Base-by-base conservation (phyloP, 2,329 filamentous ascomycete genomes). In the Cercospora sp. region DNA sequence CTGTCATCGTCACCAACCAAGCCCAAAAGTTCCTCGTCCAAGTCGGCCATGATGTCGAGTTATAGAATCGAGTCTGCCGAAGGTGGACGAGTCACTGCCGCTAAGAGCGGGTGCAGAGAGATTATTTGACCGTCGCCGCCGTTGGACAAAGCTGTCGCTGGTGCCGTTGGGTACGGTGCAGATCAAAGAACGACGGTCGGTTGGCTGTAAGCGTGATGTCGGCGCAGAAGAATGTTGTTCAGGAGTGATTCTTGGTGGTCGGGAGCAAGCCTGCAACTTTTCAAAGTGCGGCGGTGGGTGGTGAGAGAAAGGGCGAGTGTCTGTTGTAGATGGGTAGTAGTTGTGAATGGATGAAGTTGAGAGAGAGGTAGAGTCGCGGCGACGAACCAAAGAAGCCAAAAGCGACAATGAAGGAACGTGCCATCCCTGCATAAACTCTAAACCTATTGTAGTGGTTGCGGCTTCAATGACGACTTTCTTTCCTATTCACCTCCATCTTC, bases 11-110 rank as follows among this genome's bases (percentile, higher is more conserved):
- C 93, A 75, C 93, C 95, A 64, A 94, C 95, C 72, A 98, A 89
- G 77, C 92, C 94, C 72, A 98, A 90, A 72, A 98, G 89, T 83
- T 97, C 94, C 75, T 94, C 93, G 78, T 98, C 94, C 73, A 97
- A 87, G 67, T 83, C 81, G 72, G 78, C 75, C 77, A 94, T 68
- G 65, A 70, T 70, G 57, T 33, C 59, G 68, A 30, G 23, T 48
- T 28, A 58, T n/a, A 7, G 12, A 8, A 2, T 12, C 26, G 26
- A 18, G 51, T 36, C 51, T 30, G 28, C 28, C 39, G 20, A 31
- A 23, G 23, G 4, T 12, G 45, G 48, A 31, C 53, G 45, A 30
- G 53, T 51, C n/a, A 16, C n/a, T 23, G 31, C 23, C 48, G 48
- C 48, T 55, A 7, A 30, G 20, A 16, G 48, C 48, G 23, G 48